These are phyloP conservation scores for Samsoniella hepiali DNA, from an alignment of 2,329 filamentous ascomycete species.

Conservation along the genomic window DNA sequence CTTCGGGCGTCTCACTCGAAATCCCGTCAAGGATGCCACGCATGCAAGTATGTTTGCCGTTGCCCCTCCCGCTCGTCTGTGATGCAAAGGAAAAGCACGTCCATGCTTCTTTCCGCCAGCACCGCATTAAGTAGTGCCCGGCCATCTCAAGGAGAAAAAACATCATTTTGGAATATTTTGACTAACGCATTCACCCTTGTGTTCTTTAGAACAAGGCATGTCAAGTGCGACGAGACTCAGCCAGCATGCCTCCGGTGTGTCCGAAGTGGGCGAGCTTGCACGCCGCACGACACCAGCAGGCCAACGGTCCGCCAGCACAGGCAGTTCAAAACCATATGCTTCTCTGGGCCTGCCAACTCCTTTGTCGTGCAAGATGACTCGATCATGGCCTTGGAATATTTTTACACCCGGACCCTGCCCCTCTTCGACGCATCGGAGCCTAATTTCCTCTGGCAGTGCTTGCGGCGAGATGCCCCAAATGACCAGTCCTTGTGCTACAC, in stretches of 20 bases:
- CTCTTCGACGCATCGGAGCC: not conserved
- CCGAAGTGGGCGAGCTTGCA: not conserved
- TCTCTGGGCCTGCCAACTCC: not conserved
- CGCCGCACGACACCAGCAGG: not conserved
- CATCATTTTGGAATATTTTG: no score
- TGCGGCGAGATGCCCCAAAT: not conserved
- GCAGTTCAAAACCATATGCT: not conserved
- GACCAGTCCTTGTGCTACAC: not conserved
- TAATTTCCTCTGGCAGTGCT: not conserved
- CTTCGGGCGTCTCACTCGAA: no score
- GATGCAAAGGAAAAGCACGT: no score
- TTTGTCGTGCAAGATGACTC: conserved; percentile 1
- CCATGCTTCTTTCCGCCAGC: no score
- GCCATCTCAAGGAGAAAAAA: no score
- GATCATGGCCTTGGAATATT: not conserved
- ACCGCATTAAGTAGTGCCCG: no score
- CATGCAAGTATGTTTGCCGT: no score
- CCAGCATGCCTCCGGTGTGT: not conserved
- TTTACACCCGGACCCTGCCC: not conserved
- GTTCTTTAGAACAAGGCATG: no score
- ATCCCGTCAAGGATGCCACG: no score
- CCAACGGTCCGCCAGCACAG: not conserved
- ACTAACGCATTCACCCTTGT: no score
- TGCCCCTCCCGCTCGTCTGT: no score
- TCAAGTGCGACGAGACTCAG: conserved; percentile 10